Base-by-base conservation (phyloP, 2,329 filamentous ascomycete genomes). In the Paecilomyces dactylethromorphus region DNA sequence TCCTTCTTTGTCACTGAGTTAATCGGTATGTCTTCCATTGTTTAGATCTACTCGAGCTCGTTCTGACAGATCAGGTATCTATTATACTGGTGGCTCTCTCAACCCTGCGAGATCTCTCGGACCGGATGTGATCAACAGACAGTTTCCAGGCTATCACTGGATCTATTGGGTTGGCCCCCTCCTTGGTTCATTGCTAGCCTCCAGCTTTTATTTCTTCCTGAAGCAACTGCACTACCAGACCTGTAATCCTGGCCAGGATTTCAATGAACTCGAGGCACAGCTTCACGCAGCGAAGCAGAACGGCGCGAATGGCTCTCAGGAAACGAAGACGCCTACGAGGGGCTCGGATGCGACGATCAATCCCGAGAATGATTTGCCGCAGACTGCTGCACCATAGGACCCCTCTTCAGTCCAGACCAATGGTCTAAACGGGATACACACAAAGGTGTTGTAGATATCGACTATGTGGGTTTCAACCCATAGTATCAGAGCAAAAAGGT, bases 1-100 rank as follows among this genome's bases (percentile, higher is more conserved):
- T 79, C 87, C 0, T 80, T 91, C 56, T 91, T 91, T 70, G 81
- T 91, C 51, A 76, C 78, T 0, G 79, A 84, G 59, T 62, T 85
- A 55, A 73, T 78, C 3, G 81, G 79, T 72, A 68, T 21, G 39
- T 45, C n/a, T n/a, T 18, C 7, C n/a, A 2, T 45, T 10, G 7
- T 45, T 10, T 45, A 7, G 3, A 6, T 45, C 35, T 18, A n/a
- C 32, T n/a, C 7, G n/a, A 18, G n/a, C 8, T 8, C 15, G n/a
- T 45, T n/a, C n/a, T 45, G 39, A 45, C 39, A 18, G 39, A 18
- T 54, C 54, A 79, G 77, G 77, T 26, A 76, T 78, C 32, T 79
- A 76, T 58, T 81, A 74, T 63, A 81, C 79, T 26, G 79, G 79
- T 32, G 78, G 73, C 29, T 79, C 77, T 13, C 68, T 81, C 8